Conservation (phyloP, 306 rosid genomes). For the Rubus idaeus region DNA sequence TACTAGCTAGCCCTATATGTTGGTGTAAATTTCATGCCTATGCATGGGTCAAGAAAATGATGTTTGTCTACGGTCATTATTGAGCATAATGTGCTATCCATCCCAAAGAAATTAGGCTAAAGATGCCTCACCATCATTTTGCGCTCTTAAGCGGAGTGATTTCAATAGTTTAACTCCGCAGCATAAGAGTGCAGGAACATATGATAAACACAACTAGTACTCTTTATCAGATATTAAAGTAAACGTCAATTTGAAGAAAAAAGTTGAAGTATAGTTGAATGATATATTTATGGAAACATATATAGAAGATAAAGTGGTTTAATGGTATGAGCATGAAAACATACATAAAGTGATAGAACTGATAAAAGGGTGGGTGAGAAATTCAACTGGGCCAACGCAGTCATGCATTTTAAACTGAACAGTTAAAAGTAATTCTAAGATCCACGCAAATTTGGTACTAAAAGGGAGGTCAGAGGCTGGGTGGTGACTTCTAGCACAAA, state of each 20-base stretch:
- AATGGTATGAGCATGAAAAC: not conserved
- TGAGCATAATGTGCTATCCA: not conserved
- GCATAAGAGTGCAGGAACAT: not conserved
- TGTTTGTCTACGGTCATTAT: constrained; percentile 1
- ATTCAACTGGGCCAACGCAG: not conserved
- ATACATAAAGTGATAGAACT: not conserved
- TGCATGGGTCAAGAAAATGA: constrained; percentile 1
- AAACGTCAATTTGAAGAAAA: too few species aligned
- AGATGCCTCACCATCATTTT: not conserved
- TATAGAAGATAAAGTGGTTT: not conserved
- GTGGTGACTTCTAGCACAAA: constrained; percentile 50
- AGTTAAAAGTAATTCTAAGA: constrained; percentile 33
- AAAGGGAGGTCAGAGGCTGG: constrained; percentile 32
- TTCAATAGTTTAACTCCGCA: too few species aligned
- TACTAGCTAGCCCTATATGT: not conserved
- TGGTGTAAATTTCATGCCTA: not conserved
- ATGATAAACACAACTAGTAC: not conserved
- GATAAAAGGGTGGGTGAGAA: not conserved
- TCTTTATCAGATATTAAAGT: too few species aligned
- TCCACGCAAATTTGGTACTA: constrained; percentile 28
- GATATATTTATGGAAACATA: too few species aligned
- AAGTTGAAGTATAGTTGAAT: too few species aligned
- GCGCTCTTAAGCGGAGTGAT: not conserved
- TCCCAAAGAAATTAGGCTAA: not conserved
- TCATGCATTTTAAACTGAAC: not conserved